Base-by-base conservation (phyloP, 768 basidiomycete species). In the Mycena alexandri region DNA sequence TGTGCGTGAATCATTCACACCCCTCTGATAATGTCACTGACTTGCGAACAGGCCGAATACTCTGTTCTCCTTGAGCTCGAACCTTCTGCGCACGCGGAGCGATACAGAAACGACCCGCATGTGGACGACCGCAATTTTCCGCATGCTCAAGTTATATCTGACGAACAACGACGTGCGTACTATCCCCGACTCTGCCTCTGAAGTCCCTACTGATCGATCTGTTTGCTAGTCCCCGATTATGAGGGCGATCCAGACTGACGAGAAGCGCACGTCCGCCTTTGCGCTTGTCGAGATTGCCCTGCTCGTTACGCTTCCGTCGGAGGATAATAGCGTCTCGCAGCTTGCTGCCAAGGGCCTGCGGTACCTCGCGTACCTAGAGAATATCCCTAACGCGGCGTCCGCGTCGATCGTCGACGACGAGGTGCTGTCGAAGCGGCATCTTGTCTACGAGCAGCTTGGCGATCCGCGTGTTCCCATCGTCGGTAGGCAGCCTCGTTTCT, bases 361-460 rank as follows among this genome's bases (percentile, higher is more conserved):
- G 48, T 79, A 90, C 4, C 80, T 94, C 43, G 87, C 92, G 0
- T 84, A 89, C 56, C 85, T 89, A 2, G 93, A 94, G 72, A 84
- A 88, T 19, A 84, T 89, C 54, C 86, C 87, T 5, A 83, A 83
- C 58, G 86, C 87, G 6, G 88, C 90, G 17, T 74, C 83, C 2
- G 84, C 86, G 43, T 77, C 80, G 9, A 81, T 81, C 10, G 73
- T 87, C 21, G 85, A 80, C 10, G 87, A 90, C 51, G 90, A 91
- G 50, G 88, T 90, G 70, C 81, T 85, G 24, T 87, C 88, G 16
- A 90, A 89, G 67, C 86, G 93, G 24, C 87, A 91, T 75, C 87
- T 89, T 0, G 86, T 93, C 44, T 94, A 93, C 66, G 92, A 93
- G 63, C 89, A 91, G 70, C 78, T 95, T 16, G 93, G 93, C 14